Percentiles rank a stretch among this genome's conserved stretches.
Conservation (phyloP, 441 rosid genomes). For the Theobroma grandiflorum region DNA sequence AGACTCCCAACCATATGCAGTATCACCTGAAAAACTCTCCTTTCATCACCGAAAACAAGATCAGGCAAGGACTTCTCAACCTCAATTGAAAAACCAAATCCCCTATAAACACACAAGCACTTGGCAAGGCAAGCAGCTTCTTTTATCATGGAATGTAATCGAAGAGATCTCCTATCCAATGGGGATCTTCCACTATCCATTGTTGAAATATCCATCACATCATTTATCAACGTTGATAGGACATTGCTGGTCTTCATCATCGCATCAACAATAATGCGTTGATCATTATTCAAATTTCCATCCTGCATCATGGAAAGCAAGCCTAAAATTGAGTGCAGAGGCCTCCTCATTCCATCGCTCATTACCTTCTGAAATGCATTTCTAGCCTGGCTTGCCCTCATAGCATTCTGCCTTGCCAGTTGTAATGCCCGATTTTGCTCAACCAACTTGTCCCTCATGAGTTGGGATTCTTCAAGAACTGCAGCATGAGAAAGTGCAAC, state of each 20-base stretch:
- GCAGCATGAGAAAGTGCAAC: conserved; percentile 98
- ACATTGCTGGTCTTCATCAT: conserved; percentile 86
- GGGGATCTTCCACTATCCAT: conserved; percentile 65
- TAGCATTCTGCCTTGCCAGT: conserved; percentile 68
- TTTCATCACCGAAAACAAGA: conserved; percentile 77
- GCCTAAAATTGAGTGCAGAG: conserved; percentile 86
- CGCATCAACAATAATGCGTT: conserved; percentile 73
- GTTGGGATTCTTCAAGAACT: conserved; percentile 93
- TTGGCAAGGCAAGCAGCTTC: conserved; percentile 85
- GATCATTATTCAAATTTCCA: conserved; percentile 63
- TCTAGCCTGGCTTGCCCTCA: conserved; percentile 94
- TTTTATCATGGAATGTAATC: conserved; percentile 63
- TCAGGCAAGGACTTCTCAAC: conserved; percentile 81
- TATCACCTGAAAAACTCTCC: conserved; percentile 85
- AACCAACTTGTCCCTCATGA: conserved; percentile 87
- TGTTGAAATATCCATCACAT: conserved; percentile 81
- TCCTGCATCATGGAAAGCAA: conserved; percentile 82
- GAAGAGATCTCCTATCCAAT: conserved; percentile 64
- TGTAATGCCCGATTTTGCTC: conserved; percentile 90
- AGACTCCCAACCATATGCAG: conserved; percentile 85
- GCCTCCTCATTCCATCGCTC: conserved; percentile 95
- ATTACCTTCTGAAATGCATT: conserved; percentile 81
- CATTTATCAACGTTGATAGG: conserved; percentile 78
- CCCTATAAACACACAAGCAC: conserved; percentile 73
- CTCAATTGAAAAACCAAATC: conserved; percentile 64